A percentile compares a stretch with the other conserved stretches of the same genome.
phyloP scores from a whole-genome alignment of 257 asterid genomes.

The Solanum megistacrolobum region DNA sequence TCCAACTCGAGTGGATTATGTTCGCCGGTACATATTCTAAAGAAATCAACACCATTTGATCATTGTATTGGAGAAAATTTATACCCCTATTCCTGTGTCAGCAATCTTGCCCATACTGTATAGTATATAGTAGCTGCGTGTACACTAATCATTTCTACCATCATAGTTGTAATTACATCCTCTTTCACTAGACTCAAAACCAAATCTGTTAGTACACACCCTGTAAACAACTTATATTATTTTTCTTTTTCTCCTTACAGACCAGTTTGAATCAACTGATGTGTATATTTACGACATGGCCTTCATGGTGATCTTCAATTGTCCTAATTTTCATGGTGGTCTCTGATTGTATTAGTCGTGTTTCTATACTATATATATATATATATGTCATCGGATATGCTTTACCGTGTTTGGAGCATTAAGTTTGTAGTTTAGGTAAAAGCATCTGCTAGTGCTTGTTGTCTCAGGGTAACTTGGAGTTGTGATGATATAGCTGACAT shows the following conservation, averaged over 20 bases:
- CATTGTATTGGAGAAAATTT: neutral
- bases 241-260: neutral
- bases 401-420: neutral
- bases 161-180: conserved; percentile 6
- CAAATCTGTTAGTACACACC: neutral
- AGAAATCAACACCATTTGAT: neutral
- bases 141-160: conserved; percentile 22
- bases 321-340: neutral
- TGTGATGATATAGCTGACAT: neutral
- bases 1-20: conserved; percentile 81
- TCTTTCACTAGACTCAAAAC: neutral
- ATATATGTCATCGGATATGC: neutral
- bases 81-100: neutral
- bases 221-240: neutral
- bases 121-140: neutral
- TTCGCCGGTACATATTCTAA: conserved; percentile 54
- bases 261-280: neutral
- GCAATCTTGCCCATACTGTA: neutral
- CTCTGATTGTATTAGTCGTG: neutral
- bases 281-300: neutral
- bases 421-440: neutral
- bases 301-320: neutral
- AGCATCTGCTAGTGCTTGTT: neutral
- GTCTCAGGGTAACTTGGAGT: neutral
- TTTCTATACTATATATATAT: neutral